Evolutionary conservation across 495 filamentous ascomycete species (phyloP).

Genomic region (Hypoxylon crocopeplum): DNA sequence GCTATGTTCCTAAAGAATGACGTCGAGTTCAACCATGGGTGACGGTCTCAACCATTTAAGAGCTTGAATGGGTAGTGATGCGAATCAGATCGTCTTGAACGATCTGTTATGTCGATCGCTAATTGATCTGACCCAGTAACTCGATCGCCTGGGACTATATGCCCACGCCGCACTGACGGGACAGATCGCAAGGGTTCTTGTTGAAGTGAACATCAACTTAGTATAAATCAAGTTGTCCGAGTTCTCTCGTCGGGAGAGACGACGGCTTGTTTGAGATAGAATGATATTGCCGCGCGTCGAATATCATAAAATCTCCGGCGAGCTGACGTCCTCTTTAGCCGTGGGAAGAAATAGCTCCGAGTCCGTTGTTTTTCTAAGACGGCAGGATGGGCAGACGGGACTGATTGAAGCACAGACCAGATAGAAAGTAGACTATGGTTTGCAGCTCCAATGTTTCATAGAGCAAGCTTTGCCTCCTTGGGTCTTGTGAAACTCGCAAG

Average conservation of each 20-base stretch:
- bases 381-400: too few relatives aligned
- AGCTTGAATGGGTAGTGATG: constrained; percentile 30
- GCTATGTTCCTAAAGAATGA: constrained; percentile 1
- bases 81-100: constrained; percentile 9
- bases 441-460: constrained; percentile 32
- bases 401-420: constrained; percentile 20
- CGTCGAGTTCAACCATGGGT: constrained; percentile 10
- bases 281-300: constrained; percentile 20
- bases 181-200: constrained; percentile 14
- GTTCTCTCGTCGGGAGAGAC: constrained; percentile 5
- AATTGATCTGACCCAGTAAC: too few relatives aligned
- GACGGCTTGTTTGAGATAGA: constrained; percentile 12
- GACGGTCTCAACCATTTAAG: constrained; percentile 16
- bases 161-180: constrained; percentile 13
- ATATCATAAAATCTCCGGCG: constrained; percentile 14
- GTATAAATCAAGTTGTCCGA: background rate
- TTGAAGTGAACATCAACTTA: background rate
- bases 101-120: too few relatives aligned
- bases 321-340: too few relatives aligned
- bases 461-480: constrained; percentile 6
- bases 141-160: constrained; percentile 12
- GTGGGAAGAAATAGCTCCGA: constrained; percentile 20
- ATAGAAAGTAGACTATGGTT: background rate
- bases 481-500: constrained; percentile 13
- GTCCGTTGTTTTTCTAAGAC: constrained; percentile 7